Percentiles rank a stretch among this genome's conserved stretches.
Conservation (phyloP, 1,284 basidiomycete genomes). For the Papiliotrema terrestris region DNA sequence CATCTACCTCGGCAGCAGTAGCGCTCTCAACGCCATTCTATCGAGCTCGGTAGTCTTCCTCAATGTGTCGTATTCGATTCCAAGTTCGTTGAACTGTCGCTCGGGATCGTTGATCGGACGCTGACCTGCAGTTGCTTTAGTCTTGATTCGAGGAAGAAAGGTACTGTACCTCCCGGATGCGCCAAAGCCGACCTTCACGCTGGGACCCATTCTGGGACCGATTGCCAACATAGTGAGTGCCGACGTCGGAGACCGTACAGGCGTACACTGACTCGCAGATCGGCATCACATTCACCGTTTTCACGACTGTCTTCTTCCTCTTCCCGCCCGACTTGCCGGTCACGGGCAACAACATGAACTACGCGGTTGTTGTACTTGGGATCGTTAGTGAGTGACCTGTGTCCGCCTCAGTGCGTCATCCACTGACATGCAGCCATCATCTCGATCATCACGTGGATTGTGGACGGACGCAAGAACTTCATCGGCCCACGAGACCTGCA, state of each 20-base stretch:
- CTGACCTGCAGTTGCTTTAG: not conserved
- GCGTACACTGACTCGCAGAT: not conserved
- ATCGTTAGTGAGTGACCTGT: constrained; percentile 7
- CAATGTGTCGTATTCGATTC: constrained; percentile 47
- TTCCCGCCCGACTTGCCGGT: constrained; percentile 48
- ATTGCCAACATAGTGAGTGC: constrained; percentile 34
- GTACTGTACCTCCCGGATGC: constrained; percentile 18
- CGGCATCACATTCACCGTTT: constrained; percentile 35
- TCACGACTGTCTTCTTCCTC: constrained; percentile 50
- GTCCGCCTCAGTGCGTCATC: not conserved
- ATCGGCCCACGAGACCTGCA: constrained; percentile 47
- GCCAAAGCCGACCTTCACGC: constrained; percentile 5
- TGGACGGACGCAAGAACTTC: constrained; percentile 45
- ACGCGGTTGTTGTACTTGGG: constrained; percentile 32
- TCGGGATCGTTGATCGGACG: constrained; percentile 9
- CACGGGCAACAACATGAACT: constrained; percentile 43
- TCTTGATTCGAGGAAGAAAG: constrained; percentile 32
- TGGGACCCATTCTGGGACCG: constrained; percentile 16
- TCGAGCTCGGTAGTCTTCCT: constrained; percentile 47
- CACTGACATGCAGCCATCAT: constrained; percentile 25
- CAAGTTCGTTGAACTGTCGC: constrained; percentile 10
- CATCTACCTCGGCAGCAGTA: constrained; percentile 57
- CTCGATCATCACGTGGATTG: constrained; percentile 40
- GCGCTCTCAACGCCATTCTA: constrained; percentile 51
- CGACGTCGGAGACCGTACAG: not conserved